These are phyloP conservation scores for Candida taoyuanica DNA, from an alignment of 805 yeast genomes.

Conservation along the genomic window DNA sequence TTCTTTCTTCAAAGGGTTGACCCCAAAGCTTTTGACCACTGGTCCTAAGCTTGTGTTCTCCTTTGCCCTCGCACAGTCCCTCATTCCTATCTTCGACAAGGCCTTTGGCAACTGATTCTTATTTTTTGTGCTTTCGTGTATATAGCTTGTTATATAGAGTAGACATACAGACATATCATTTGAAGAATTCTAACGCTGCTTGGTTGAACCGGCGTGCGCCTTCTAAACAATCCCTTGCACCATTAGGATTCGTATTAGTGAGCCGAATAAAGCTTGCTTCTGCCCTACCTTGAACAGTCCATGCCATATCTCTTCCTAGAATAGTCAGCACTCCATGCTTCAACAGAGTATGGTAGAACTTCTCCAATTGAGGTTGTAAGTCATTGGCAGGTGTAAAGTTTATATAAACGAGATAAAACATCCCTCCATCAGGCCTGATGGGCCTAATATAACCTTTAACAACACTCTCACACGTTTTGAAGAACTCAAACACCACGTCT, in stretches of 20 bases:
- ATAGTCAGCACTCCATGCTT: conserved; percentile 9
- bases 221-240: conserved; percentile 3
- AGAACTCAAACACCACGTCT: conserved; percentile 32
- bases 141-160: no score
- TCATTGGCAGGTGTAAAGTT: conserved; percentile 20
- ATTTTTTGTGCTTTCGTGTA: background rate
- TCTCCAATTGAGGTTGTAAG: conserved; percentile 3
- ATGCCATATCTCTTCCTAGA: conserved; percentile 13
- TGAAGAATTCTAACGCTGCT: conserved; percentile 11
- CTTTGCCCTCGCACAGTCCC: conserved; percentile 95
- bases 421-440: conserved; percentile 56
- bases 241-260: conserved; percentile 4
- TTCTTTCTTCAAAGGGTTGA: conserved; percentile 92
- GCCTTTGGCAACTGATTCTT: conserved; percentile 34
- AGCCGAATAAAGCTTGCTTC: conserved; percentile 10
- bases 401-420: conserved; percentile 48
- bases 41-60: conserved; percentile 98
- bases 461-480: conserved; percentile 37
- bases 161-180: no score
- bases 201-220: conserved; percentile 7
- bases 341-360: conserved; percentile 5
- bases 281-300: conserved; percentile 2
- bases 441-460: conserved; percentile 37
- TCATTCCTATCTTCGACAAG: conserved; percentile 93
- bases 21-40: conserved; percentile 93